Evolutionary conservation across 345 rosid species (phyloP).

Genomic region (Noccaea caerulescens): DNA sequence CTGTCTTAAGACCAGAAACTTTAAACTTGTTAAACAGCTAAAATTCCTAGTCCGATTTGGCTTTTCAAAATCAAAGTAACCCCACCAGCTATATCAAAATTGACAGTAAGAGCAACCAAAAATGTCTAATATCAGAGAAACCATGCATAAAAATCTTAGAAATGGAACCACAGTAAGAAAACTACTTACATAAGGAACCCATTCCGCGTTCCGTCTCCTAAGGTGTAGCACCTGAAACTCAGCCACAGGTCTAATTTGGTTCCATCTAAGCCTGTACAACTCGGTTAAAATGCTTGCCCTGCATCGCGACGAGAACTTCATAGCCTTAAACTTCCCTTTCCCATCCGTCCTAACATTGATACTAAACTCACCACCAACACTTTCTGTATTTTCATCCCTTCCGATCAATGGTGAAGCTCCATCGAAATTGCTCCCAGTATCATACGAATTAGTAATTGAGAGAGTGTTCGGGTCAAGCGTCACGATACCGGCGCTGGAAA

Average conservation of each 20-base stretch:
- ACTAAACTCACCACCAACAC: slow-evolving; percentile 65
- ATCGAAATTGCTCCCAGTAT: slow-evolving; percentile 69
- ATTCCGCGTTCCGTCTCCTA: slow-evolving; percentile 68
- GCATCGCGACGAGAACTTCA: slow-evolving; percentile 77
- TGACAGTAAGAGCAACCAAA: background rate
- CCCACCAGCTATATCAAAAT: slow-evolving; percentile 10
- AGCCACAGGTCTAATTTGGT: slow-evolving; percentile 60
- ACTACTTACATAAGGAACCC: slow-evolving; percentile 80
- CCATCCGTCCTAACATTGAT: slow-evolving; percentile 87
- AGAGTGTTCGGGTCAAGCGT: slow-evolving; percentile 89
- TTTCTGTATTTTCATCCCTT: slow-evolving; percentile 65
- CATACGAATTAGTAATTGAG: slow-evolving; percentile 77
- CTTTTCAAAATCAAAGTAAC: slow-evolving; percentile 13
- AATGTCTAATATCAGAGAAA: background rate
- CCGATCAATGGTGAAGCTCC: slow-evolving; percentile 70
- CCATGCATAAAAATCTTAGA: slow-evolving; percentile 48
- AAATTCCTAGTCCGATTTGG: slow-evolving; percentile 11
- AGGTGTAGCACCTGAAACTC: slow-evolving; percentile 91
- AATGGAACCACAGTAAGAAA: slow-evolving; percentile 44
- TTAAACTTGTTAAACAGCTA: background rate
- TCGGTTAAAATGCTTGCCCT: slow-evolving; percentile 83
- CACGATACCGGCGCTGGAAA: slow-evolving; percentile 62
- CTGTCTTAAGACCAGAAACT: background rate
- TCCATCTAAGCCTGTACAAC: slow-evolving; percentile 78
- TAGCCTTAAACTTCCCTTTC: slow-evolving; percentile 80